Evolutionary conservation across 495 filamentous ascomycete genomes (phyloP).

Genomic region (Xylaria castorea): DNA sequence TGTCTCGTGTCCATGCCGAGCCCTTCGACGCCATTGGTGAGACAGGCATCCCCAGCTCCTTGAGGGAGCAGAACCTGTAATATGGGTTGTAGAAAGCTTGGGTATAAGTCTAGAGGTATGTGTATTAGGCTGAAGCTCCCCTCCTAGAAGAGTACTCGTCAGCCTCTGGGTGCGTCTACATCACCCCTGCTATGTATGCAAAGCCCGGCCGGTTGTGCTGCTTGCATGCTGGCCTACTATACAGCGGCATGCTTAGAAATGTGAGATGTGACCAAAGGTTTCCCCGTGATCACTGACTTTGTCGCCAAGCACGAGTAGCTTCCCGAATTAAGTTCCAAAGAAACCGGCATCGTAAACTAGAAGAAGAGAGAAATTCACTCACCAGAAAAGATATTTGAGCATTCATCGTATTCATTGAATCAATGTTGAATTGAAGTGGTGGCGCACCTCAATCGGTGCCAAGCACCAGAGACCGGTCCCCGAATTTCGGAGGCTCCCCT

Average conservation of each 20-base stretch:
- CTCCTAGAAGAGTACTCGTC: slow-evolving; percentile 63
- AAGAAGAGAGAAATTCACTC: slow-evolving; percentile 31
- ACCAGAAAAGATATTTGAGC: slow-evolving; percentile 65
- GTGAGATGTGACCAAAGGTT: slow-evolving; percentile 23
- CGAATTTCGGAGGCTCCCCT: slow-evolving; percentile 34
- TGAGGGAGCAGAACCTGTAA: slow-evolving; percentile 77
- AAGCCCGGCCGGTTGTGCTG: slow-evolving; percentile 27
- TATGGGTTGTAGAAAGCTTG: slow-evolving; percentile 81
- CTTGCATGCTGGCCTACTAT: slow-evolving; percentile 29
- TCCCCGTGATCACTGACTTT: not conserved
- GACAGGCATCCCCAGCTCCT: slow-evolving; percentile 34
- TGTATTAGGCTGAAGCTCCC: slow-evolving; percentile 87
- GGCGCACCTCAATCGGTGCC: slow-evolving; percentile 37
- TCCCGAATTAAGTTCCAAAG: not conserved
- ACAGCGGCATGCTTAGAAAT: slow-evolving; percentile 1
- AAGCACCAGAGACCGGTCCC: slow-evolving; percentile 32
- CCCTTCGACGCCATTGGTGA: slow-evolving; percentile 47
- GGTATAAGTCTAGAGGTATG: slow-evolving; percentile 84
- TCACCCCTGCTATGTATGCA: slow-evolving; percentile 21
- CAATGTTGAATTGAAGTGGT: slow-evolving; percentile 33
- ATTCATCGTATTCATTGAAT: slow-evolving; percentile 51
- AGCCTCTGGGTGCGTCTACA: slow-evolving; percentile 22
- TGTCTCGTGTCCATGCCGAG: slow-evolving; percentile 60
- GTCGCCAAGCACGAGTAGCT: not conserved
- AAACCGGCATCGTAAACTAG: not conserved